Percentiles rank a stretch among this genome's conserved stretches.
These are phyloP conservation scores for Corymbia maculata DNA, from an alignment of 345 rosid genomes.

Conservation along the genomic window DNA sequence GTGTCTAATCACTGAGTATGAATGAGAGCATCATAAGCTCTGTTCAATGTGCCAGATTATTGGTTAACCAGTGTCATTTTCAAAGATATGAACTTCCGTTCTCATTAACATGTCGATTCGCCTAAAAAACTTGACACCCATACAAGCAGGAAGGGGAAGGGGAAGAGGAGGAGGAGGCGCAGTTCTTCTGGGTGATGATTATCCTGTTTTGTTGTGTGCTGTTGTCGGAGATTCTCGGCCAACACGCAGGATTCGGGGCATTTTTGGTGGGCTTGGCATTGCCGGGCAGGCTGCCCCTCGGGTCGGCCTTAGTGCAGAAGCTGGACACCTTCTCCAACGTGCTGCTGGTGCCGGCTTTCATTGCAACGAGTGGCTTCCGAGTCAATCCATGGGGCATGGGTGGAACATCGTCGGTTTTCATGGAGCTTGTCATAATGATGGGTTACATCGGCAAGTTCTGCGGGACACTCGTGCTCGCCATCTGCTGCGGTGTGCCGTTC, in stretches of 20 bases:
- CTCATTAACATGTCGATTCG: not conserved
- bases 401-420: not conserved
- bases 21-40: not conserved
- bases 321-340: constrained; percentile 12
- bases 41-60: not conserved
- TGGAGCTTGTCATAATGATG: not conserved
- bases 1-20: not conserved
- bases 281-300: constrained; percentile 23
- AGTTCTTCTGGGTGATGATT: not conserved
- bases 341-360: constrained; percentile 16
- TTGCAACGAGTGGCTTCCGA: constrained; percentile 13
- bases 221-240: constrained; percentile 7
- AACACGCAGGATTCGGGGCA: not conserved
- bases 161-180: not conserved
- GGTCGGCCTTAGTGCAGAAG: constrained; percentile 22
- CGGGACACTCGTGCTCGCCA: constrained; percentile 11
- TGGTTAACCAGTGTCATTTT: not conserved
- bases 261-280: constrained; percentile 23
- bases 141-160: not conserved
- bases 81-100: not conserved
- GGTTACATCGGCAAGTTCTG: constrained; percentile 9
- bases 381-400: not conserved
- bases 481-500: constrained; percentile 11
- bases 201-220: not conserved
- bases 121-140: not conserved